Conservation (phyloP, 495 filamentous ascomycete genomes). For the Penicillium argentinense region DNA sequence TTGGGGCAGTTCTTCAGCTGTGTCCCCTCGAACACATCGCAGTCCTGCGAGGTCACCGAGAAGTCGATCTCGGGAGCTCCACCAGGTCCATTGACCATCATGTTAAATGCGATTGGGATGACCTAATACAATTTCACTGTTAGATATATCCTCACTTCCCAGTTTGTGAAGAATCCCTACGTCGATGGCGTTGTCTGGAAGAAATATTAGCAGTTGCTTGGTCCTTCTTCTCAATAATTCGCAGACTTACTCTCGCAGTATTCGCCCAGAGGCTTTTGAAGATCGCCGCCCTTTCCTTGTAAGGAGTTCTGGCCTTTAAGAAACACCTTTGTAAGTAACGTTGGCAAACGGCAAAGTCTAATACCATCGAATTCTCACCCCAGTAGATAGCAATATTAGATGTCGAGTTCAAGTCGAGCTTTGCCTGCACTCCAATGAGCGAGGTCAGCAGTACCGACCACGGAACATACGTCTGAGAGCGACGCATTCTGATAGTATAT, state of each 20-base stretch:
- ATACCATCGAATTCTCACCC: conserved; percentile 42
- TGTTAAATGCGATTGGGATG: conserved; percentile 63
- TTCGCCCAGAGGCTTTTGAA: conserved; percentile 53
- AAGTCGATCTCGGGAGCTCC: conserved; percentile 60
- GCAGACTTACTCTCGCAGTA: conserved; percentile 60
- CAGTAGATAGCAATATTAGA: conserved; percentile 63
- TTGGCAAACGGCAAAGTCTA: neutral
- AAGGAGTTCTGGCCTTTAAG: conserved; percentile 59
- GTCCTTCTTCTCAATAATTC: neutral
- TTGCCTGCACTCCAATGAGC: conserved; percentile 36
- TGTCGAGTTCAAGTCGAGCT: conserved; percentile 42
- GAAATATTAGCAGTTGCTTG: neutral
- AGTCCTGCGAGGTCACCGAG: conserved; percentile 56
- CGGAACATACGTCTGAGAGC: conserved; percentile 23
- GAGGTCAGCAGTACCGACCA: conserved; percentile 28
- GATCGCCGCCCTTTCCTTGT: conserved; percentile 38
- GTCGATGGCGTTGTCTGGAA: conserved; percentile 38
- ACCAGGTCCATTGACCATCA: conserved; percentile 48
- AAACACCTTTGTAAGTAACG: neutral
- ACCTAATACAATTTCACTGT: conserved; percentile 40
- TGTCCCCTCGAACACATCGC: conserved; percentile 56
- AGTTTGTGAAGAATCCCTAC: conserved; percentile 20
- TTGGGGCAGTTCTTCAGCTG: conserved; percentile 60
- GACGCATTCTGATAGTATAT: conserved; percentile 25
- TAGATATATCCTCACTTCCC: neutral